Conservation (phyloP, 2,329 filamentous ascomycete species). For the Xylaria arbuscula region DNA sequence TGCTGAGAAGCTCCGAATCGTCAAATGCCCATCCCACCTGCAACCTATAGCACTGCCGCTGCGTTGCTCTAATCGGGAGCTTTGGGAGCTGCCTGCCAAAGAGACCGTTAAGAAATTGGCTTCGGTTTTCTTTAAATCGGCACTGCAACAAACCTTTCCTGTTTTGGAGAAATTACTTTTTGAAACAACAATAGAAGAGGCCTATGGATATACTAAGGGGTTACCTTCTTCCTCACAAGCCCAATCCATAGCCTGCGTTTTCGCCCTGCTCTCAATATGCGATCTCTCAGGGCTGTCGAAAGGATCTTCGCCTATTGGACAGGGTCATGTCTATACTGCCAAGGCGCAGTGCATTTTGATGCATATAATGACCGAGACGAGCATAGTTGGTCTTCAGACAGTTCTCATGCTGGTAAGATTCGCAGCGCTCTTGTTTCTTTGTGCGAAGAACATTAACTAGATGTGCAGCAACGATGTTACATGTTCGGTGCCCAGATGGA, state of each 20-base stretch:
- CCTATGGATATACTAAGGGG: neutral
- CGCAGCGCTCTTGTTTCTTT: neutral
- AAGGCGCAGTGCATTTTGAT: neutral
- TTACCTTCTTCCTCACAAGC: neutral
- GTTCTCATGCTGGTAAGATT: neutral
- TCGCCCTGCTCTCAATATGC: neutral
- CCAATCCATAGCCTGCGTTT: neutral
- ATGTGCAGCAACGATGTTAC: neutral
- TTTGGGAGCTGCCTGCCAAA: neutral
- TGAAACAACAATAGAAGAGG: neutral
- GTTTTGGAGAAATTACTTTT: neutral
- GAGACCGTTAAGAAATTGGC: neutral
- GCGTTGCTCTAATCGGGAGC: neutral
- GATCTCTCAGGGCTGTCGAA: neutral
- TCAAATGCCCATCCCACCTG: neutral
- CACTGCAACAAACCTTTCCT: neutral
- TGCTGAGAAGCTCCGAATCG: neutral
- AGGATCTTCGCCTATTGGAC: neutral
- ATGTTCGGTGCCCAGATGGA: neutral
- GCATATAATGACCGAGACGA: neutral
- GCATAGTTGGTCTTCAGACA: neutral
- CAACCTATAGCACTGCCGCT: neutral
- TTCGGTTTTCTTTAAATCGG: neutral
- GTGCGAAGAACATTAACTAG: neutral
- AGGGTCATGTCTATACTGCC: neutral